These are phyloP conservation scores for Trichosporon faecale DNA, from an alignment of 1,284 basidiomycete species.

Conservation along the genomic window DNA sequence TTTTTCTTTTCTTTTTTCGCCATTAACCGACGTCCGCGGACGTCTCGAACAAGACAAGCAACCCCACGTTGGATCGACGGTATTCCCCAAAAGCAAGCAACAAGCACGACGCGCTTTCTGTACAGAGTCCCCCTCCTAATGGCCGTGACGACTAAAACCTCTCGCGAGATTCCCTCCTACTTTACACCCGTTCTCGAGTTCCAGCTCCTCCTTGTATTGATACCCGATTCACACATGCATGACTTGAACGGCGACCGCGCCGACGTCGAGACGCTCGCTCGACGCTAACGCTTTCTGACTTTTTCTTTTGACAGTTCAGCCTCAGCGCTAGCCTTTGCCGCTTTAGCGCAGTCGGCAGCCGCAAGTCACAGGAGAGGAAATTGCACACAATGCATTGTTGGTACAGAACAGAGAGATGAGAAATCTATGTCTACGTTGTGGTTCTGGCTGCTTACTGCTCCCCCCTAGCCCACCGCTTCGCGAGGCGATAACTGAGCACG, in stretches of 20 bases:
- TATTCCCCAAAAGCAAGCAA: neutral
- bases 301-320: too few relatives aligned
- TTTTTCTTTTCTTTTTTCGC: neutral
- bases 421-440: neutral
- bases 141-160: neutral
- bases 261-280: neutral
- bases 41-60: neutral
- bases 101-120: neutral
- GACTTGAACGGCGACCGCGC: neutral
- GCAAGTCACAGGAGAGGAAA: neutral
- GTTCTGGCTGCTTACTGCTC: neutral
- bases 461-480: conserved; percentile 17
- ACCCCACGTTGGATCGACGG: neutral
- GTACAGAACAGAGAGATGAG: conserved; percentile 7
- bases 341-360: too few relatives aligned
- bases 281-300: too few relatives aligned
- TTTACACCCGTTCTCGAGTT: neutral
- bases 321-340: too few relatives aligned
- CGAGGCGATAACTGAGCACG: conserved; percentile 22
- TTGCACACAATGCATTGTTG: neutral
- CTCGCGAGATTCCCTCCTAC: neutral
- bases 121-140: neutral
- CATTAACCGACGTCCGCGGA: neutral
- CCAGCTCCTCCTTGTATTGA: neutral
- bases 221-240: conserved; percentile 10